Evolutionary conservation across 192 early-diverging fungal species (phyloP), one percentile per base, ranked within the genome.

Genomic region (Umbelopsis sp.): DNA sequence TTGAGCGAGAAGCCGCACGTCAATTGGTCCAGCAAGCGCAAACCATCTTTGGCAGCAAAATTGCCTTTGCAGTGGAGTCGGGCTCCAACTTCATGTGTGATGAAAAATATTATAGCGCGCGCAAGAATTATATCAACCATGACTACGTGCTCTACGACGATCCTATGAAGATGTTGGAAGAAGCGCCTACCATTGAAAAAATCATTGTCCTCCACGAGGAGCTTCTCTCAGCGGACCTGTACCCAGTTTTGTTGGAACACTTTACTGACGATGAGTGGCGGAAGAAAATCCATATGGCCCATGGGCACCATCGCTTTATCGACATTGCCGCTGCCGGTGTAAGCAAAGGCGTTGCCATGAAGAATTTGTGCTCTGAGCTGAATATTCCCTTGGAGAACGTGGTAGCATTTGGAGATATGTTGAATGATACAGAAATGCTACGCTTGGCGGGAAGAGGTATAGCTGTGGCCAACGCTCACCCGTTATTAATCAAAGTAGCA

Each of bases 371-470:
- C 51, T 48, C 67, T 18, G 51, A 46, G 1, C 12, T 79, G 20
- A 27, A 37, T 4, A 71, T 82, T 10, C 50, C 71, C 0, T 51
- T 49, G 2, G 48, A 75, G 11, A 68, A 70, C 1, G 81, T 82
- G 0, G 74, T 76, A 0, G 78, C 81, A 0, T 82, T 82, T 65
- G 81, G 81, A 13, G 77, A 82, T 16, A 55, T 78, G 45, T 33
- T 76, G 47, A 82, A 82, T 16, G 81, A 82, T 25, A 66, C 69
- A 16, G 81, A 82, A 69, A 80, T 82, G 74, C 61, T 82, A 10
- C 58, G 73, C 6, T 74, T 45, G 27, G 81, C 77, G 2, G 77
- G 81, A 0, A 35, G 77, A 48, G 81, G 81, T 0, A 46, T 82
- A 2, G 78, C 77, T 15, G 78, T 82, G 74, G 77, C 68, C 10